phyloP scores from a whole-genome alignment of 495 filamentous ascomycete species.

The Immersiella caudata region DNA sequence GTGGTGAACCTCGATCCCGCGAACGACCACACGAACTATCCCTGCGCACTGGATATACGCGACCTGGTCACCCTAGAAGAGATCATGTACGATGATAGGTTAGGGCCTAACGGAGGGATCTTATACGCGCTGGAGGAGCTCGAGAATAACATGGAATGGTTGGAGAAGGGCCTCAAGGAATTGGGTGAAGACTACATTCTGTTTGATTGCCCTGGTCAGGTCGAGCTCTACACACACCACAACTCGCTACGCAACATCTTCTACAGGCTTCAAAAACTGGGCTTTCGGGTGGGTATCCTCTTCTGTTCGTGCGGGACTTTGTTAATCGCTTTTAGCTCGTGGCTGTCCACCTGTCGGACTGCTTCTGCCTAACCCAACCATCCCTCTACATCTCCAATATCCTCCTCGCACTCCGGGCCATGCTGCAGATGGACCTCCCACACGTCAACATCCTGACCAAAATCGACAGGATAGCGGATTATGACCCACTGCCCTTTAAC shows the following conservation, averaged over 20 bases:
- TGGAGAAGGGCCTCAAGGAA: slow-evolving; percentile 75
- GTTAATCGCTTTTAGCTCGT: slow-evolving; percentile 65
- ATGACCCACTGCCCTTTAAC: slow-evolving; percentile 84
- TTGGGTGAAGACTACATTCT: slow-evolving; percentile 89
- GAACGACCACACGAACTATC: slow-evolving; percentile 81
- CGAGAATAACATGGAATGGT: slow-evolving; percentile 87
- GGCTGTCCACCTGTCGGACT: slow-evolving; percentile 87
- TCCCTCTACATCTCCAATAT: slow-evolving; percentile 94
- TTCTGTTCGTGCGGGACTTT: background rate
- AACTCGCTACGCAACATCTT: slow-evolving; percentile 88
- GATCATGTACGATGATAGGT: slow-evolving; percentile 87
- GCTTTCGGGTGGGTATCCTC: slow-evolving; percentile 72
- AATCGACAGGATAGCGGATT: slow-evolving; percentile 83
- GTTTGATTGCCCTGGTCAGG: slow-evolving; percentile 96
- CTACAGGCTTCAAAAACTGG: slow-evolving; percentile 83
- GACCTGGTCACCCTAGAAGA: slow-evolving; percentile 87
- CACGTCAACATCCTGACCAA: slow-evolving; percentile 96
- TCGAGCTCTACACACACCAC: slow-evolving; percentile 96
- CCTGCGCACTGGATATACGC: slow-evolving; percentile 88
- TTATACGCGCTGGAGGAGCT: slow-evolving; percentile 95
- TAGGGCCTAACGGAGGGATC: slow-evolving; percentile 91
- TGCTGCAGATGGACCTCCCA: slow-evolving; percentile 96
- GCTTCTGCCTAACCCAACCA: slow-evolving; percentile 85
- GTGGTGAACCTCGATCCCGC: slow-evolving; percentile 96
- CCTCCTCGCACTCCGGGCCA: slow-evolving; percentile 87